Evolutionary conservation across 1,284 basidiomycete genomes (phyloP), one percentile per base, ranked within the genome.

Genomic region (Ceratobasidium sp.): DNA sequence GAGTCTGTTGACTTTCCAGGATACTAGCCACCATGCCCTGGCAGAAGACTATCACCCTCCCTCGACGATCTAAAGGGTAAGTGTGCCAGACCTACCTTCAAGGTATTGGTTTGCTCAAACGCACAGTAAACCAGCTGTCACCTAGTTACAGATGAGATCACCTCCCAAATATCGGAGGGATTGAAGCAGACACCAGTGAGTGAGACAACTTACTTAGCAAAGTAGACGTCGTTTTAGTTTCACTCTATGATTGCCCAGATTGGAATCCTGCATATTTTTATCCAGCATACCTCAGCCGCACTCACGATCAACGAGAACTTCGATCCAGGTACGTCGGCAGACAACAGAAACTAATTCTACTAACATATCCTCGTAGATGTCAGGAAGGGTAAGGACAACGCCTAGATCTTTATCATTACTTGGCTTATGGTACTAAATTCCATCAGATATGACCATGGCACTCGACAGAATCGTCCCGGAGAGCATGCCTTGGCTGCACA

Each of bases 381-480:
- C 41, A 89, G 90, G 90, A 57, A 46, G 43, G 46, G 41, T 66
- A 26, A 26, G 8, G 23, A 26, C n/a, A 21, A 21, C 13, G 16
- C 28, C 50, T 47, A 43, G 64, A 63, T 14, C 30, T 73, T 28
- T 67, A n/a, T 55, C 61, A 72, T n/a, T 41, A 62, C 23, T 44
- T 35, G 32, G 28, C 30, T 61, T 49, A 57, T 43, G 62, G 79
- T 73, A 28, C 50, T 1, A 44, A 30, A 43, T n/a, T 75, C 72
- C 46, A 55, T 66, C 38, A 92, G 91, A 93, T 77, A 92, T 93
- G 92, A 87, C 91, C 77, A 93, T 92, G 89, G 91, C 91, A 43
- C 83, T 98, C 18, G 96, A 98, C 82, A 87, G 83, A 35, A 89
- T 96, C 73, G 94, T 98, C 0, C 96, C 96, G 0, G 95, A 98